Evolutionary conservation across 1,284 basidiomycete species (phyloP), one percentile per base, ranked within the genome.

Genomic region (Cryptococcus sp.): DNA sequence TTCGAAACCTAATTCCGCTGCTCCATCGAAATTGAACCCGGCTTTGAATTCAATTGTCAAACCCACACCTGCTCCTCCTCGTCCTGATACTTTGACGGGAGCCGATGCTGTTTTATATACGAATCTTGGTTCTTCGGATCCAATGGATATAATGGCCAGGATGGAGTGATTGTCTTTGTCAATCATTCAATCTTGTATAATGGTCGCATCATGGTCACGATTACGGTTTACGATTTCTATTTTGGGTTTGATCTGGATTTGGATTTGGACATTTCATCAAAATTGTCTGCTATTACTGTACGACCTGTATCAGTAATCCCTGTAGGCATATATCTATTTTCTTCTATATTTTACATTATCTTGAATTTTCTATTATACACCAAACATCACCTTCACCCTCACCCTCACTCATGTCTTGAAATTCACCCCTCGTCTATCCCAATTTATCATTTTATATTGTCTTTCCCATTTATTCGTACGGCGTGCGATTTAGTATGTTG

Each of bases 91-190:
- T 9, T 63, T 64, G 48, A 62, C 64, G 19, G 69, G 69, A n/a
- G 57, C 66, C 22, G 69, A 71, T 49, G 69, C 69, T 5, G 69
- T 71, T 4, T 52, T 71, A 22, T 71, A 69, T 48, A 52, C 64
- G 34, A 62, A 61, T 28, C 39, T 59, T 9, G 48, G 50, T 7
- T 34, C 32, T 34, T 51, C 54, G 19, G 57, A 59, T 46, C 57
- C 57, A 9, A 53, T 59, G 51, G 57, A 59, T 18, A 49, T 59
- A 7, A 45, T 56, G 36, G 46, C 54, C 18, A 43, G 57, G 36
- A 59, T 59, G 57, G 54, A 56, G 23, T 45, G 49, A 47, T n/a
- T n/a, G n/a, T n/a, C n/a, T n/a, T n/a, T n/a, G n/a, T n/a, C n/a
- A 50, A 34, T 10, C 39, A 50, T 19, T 25, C 44, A 5, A 10